These are phyloP conservation scores for Penicillium tannophilum DNA, from an alignment of 495 filamentous ascomycete species.

Conservation along the genomic window DNA sequence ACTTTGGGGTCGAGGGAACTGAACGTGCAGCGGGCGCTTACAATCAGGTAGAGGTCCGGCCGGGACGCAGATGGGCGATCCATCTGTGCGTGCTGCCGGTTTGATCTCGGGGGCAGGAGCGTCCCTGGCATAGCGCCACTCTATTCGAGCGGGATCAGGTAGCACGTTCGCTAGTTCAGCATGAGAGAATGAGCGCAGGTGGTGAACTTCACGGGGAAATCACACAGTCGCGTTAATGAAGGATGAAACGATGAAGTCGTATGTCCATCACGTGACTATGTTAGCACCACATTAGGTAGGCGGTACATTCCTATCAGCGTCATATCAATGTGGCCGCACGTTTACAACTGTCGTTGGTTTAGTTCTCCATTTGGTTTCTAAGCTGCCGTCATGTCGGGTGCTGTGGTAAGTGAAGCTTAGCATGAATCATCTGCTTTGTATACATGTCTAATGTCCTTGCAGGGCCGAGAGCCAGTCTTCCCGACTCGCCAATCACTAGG, in stretches of 20 bases:
- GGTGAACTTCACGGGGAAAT: constrained; percentile 27
- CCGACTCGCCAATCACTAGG: constrained; percentile 95
- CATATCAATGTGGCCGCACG: constrained; percentile 36
- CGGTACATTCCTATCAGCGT: constrained; percentile 37
- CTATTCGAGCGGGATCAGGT: constrained; percentile 45
- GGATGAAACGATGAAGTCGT: constrained; percentile 34
- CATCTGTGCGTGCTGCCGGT: constrained; percentile 54
- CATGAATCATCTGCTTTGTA: neutral
- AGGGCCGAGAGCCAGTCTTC: constrained; percentile 84
- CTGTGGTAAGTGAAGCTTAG: constrained; percentile 46
- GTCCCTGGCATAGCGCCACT: constrained; percentile 63
- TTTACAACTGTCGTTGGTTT: constrained; percentile 5
- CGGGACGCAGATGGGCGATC: constrained; percentile 48
- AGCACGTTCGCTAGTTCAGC: constrained; percentile 38
- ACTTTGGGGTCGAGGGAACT: constrained; percentile 4
- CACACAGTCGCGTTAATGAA: constrained; percentile 29
- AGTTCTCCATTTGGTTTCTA: constrained; percentile 16
- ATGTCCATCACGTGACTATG: constrained; percentile 30
- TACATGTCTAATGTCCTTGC: neutral
- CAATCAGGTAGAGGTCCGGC: constrained; percentile 75
- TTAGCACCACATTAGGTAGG: constrained; percentile 26
- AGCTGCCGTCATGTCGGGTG: constrained; percentile 55
- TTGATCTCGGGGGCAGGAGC: constrained; percentile 57
- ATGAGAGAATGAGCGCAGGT: constrained; percentile 28
- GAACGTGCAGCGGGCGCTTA: constrained; percentile 47